Base-by-base conservation (phyloP, 2,329 filamentous ascomycete genomes). In the Ophiostoma angusticollis region DNA sequence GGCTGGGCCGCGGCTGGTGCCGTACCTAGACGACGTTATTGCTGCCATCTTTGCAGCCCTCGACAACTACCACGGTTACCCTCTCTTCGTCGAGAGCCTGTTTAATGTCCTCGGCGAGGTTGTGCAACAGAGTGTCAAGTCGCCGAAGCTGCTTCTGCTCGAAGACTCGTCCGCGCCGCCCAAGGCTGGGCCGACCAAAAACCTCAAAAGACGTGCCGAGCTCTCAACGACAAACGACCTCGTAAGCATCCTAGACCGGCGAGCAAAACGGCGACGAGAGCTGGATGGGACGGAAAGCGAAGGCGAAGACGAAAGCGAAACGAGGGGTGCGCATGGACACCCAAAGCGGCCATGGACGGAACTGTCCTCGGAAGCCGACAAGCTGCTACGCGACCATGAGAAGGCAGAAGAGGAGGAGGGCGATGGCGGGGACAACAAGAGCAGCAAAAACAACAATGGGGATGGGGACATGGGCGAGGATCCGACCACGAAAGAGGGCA, bases 61-160 rank as follows among this genome's bases (percentile, higher is more conserved):
- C n/a, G 86, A 95, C 49, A 84, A 85, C 51, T 98, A 91, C 51
- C 91, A 98, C 51, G 91, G 91, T 2, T 96, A 98, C 55, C 78
- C 85, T 1, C 62, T 71, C 14, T 77, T 98, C 41, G 87, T 93
- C 1, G 85, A 94, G 53, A 72, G 78, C 32, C 64, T 98, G 6
- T 98, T 96, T 55, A 65, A 73, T 2, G 85, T 93, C 0, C 62
- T 98, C 5, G 78, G 76, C 39, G 83, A 85, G 43, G 75, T 96
- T 41, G 84, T 91, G 9, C 76, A 84, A 38, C 84, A 94, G 59
- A 84, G 84, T 4, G 74, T 78, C 9, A 80, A 74, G 46, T 70
- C 70, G 2, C 60, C 65, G 31, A 58, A 32, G 11, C 21, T 31
- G 4, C 58, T 72, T 2, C 58, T 74, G 6, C 48, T 72, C 1